Percentiles rank a stretch among this genome's conserved stretches.
phyloP scores from a whole-genome alignment of 768 basidiomycete genomes.

The Amanita muscaria region DNA sequence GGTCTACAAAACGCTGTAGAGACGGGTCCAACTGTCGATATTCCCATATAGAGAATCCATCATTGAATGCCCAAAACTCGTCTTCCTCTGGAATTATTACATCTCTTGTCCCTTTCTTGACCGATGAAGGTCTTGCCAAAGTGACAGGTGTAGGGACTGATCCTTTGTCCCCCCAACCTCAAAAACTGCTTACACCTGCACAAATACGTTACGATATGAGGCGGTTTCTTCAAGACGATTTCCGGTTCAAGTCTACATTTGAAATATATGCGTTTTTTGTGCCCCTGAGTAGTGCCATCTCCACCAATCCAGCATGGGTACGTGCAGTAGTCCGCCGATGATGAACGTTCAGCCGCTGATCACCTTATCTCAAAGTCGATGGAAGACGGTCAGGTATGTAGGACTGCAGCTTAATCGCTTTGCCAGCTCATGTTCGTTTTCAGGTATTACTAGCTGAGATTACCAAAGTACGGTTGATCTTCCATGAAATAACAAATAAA shows the following conservation, averaged over 20 bases:
- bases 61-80: neutral
- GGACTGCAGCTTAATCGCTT: neutral
- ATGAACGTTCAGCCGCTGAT: no score
- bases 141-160: constrained; percentile 34
- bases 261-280: constrained; percentile 39
- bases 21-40: constrained; percentile 37
- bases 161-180: constrained; percentile 29
- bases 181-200: constrained; percentile 29
- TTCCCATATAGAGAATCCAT: constrained; percentile 22
- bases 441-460: constrained; percentile 33
- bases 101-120: constrained; percentile 36
- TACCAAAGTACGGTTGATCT: constrained; percentile 25
- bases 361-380: no score
- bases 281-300: constrained; percentile 29
- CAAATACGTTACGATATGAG: constrained; percentile 39
- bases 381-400: constrained; percentile 43
- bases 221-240: constrained; percentile 34
- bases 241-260: constrained; percentile 29
- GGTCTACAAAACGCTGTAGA: constrained; percentile 38
- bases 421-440: neutral
- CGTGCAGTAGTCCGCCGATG: no score
- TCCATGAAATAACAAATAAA: neutral
- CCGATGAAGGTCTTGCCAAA: constrained; percentile 35
- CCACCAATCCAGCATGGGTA: constrained; percentile 36
- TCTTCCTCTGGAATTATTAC: constrained; percentile 12